Evolutionary conservation across 164 flowering plant genomes (phyloP), one percentile per base, ranked within the genome.

Genomic region (Tetrastigma voinierianum): DNA sequence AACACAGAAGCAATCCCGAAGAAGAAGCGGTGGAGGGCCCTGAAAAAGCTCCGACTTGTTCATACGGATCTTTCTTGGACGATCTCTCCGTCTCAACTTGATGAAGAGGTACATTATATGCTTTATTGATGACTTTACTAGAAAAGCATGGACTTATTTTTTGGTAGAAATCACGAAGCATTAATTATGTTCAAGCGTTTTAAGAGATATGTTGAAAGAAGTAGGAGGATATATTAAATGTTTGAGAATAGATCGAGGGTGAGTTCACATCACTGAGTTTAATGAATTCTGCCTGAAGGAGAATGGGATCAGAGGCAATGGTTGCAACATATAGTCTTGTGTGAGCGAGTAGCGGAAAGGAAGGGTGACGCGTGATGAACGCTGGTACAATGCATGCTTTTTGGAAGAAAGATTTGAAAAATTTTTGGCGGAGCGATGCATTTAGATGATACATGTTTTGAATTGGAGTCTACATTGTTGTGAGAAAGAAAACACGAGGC

Each of bases 321-420:
- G 6, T 0, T 4, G 0, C 0, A 25, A 0, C 0, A 4, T 25
- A 25, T 7, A 25, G 6, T n/a, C 0, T 0, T 4, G 6, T 7
- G 6, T 4, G 6, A 25, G 4, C 6, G 40, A 25, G 40, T 25
- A 25, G 40, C 0, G 4, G 40, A 25, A 7, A 0, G 8, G 0
- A 25, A 25, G 40, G 6, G 6, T 4, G 0, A 7, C 4, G 0
- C 4, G 6, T 25, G 6, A 25, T 25, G 40, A 25, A 25, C 40
- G 6, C n/a, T 25, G 40, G 40, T 25, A 4, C 4, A 4, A 40
- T 25, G 52, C 21, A 21, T 64, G 11, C 0, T 58, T n/a, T n/a
- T 8, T 21, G 17, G 32, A 64, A 64, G 32, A 15, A 64, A 24
- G 47, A 52, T n/a, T 59, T n/a, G n/a, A 5, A 64, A 52, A 11